Evolutionary conservation across 306 rosid genomes (phyloP).

Genomic region (Cyamopsis tetragonoloba): DNA sequence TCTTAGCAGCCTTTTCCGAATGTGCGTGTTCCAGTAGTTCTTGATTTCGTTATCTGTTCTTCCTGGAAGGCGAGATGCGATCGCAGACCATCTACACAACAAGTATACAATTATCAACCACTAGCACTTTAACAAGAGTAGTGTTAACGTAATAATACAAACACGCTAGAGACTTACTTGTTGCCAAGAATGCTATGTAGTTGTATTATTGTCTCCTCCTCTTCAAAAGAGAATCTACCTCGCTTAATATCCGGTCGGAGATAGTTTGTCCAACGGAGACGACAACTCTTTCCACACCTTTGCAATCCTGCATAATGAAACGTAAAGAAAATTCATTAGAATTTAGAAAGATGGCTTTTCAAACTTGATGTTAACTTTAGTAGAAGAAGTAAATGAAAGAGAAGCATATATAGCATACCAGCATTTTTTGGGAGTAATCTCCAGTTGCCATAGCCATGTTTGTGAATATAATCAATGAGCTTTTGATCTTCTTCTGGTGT

Average conservation of each 20-base stretch:
- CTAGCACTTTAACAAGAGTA: not conserved
- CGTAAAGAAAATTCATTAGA: not conserved
- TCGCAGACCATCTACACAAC: slow-evolving; percentile 73
- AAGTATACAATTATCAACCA: not conserved
- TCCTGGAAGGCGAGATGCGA: slow-evolving; percentile 80
- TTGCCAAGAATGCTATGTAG: slow-evolving; percentile 82
- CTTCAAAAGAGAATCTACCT: slow-evolving; percentile 75
- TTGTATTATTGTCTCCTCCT: slow-evolving; percentile 79
- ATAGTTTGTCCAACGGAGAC: slow-evolving; percentile 93
- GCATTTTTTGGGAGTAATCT: slow-evolving; percentile 88
- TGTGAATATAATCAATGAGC: slow-evolving; percentile 63
- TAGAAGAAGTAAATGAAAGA: not conserved
- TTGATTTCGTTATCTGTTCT: slow-evolving; percentile 93
- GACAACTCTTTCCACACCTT: slow-evolving; percentile 94
- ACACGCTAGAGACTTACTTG: slow-evolving; percentile 54
- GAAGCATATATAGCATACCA: slow-evolving; percentile 30
- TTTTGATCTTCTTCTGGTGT: slow-evolving; percentile 81
- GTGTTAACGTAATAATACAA: no score
- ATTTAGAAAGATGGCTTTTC: not conserved
- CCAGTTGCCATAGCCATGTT: slow-evolving; percentile 85
- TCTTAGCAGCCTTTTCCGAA: slow-evolving; percentile 71
- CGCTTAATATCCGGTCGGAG: slow-evolving; percentile 84
- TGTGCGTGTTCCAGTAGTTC: slow-evolving; percentile 94
- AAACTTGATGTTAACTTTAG: not conserved
- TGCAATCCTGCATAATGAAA: slow-evolving; percentile 47